Percentiles rank a stretch among this genome's conserved stretches.
Evolutionary conservation across 2,329 filamentous ascomycete genomes (phyloP).

Genomic region (Penicillium sp.): DNA sequence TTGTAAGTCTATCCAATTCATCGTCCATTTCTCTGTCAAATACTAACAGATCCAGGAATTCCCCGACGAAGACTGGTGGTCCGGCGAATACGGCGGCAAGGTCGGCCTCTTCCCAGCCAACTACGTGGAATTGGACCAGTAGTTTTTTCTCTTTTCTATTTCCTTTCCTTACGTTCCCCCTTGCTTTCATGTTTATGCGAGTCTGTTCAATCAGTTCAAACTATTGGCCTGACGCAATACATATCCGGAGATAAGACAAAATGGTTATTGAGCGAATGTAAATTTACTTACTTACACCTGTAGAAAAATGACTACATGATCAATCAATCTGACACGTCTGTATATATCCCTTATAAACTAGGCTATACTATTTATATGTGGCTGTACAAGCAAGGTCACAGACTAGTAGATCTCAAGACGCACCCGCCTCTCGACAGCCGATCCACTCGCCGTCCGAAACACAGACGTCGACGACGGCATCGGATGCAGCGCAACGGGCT

Average conservation of each 20-base stretch:
- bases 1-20: conserved; percentile 54
- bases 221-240: background rate
- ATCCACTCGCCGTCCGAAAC: conserved; percentile 52
- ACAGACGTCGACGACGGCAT: conserved; percentile 58
- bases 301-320: background rate
- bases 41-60: conserved; percentile 61
- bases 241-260: background rate
- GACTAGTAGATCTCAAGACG: too few species aligned
- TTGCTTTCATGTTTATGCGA: background rate
- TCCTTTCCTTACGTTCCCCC: background rate
- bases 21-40: background rate
- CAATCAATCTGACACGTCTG: background rate
- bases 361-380: too few species aligned
- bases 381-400: too few species aligned
- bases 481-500: conserved; percentile 34
- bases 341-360: background rate
- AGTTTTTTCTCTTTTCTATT: background rate
- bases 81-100: conserved; percentile 75
- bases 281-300: background rate
- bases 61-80: conserved; percentile 99
- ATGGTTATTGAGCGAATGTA: background rate
- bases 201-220: background rate
- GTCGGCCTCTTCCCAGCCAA: conserved; percentile 73
- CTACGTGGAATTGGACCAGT: conserved; percentile 44
- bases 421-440: too few species aligned